Conservation (phyloP, 2,329 filamentous ascomycete species). For the Cladobotryum mycophilum region DNA sequence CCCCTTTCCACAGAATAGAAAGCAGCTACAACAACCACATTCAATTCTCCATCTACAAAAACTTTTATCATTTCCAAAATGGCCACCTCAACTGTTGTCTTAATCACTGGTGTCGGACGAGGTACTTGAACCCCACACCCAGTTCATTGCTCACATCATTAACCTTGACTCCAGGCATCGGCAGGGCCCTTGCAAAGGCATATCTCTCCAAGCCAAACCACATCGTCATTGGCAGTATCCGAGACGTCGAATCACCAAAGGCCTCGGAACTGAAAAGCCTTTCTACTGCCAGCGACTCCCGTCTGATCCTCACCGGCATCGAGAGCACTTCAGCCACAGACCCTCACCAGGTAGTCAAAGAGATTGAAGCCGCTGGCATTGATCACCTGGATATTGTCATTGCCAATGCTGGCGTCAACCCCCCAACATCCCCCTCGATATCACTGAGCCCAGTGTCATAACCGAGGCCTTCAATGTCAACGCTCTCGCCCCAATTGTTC, state of each 20-base stretch:
- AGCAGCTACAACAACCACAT: too few relatives aligned
- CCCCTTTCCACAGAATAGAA: too few relatives aligned
- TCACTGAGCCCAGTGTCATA: not conserved
- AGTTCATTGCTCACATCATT: not conserved
- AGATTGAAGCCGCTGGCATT: constrained; percentile 30
- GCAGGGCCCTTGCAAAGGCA: constrained; percentile 2
- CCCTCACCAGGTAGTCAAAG: constrained; percentile 21
- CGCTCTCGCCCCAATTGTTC: constrained; percentile 17
- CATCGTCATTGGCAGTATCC: constrained; percentile 33
- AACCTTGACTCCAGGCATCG: constrained; percentile 4
- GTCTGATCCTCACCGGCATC: constrained; percentile 25
- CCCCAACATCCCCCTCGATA: not conserved
- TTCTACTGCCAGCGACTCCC: constrained; percentile 18
- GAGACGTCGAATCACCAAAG: not conserved
- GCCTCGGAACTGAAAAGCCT: not conserved
- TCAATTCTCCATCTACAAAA: too few relatives aligned
- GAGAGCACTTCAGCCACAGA: constrained; percentile 23
- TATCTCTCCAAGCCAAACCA: constrained; percentile 32
- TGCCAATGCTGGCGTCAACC: constrained; percentile 42
- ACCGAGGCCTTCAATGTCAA: constrained; percentile 28
- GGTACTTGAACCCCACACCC: not conserved
- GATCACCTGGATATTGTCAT: constrained; percentile 43
- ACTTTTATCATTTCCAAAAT: not conserved
- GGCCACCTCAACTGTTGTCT: not conserved
- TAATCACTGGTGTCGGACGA: not conserved